Percentiles rank a stretch among this genome's conserved stretches.
Conservation (phyloP, 345 rosid genomes). For the Laguncularia racemosa region DNA sequence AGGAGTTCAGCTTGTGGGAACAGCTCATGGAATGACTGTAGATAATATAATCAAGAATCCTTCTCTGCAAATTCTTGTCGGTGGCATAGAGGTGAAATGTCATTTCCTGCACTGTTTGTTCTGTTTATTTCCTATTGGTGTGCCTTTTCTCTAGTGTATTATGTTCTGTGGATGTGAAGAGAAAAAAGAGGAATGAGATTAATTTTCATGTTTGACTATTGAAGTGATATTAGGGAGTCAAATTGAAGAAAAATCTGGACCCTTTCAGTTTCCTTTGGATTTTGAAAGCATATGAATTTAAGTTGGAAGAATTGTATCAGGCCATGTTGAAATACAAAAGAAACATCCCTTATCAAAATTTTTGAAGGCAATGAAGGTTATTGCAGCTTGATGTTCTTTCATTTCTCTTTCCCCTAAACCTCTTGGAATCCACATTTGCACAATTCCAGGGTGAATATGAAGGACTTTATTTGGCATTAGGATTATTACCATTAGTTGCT, state of each 20-base stretch:
- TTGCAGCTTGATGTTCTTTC: background rate
- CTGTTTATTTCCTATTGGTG: no score
- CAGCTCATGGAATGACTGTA: constrained; percentile 93
- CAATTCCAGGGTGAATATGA: background rate
- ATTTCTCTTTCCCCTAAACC: constrained; percentile 1
- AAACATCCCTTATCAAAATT: no score
- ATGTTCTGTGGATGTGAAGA: no score
- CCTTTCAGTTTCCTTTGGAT: no score
- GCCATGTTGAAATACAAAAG: no score
- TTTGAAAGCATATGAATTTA: no score
- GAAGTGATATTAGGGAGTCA: no score
- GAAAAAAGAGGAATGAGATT: no score
- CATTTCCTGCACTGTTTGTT: constrained; percentile 7
- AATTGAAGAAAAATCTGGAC: no score
- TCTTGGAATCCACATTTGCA: background rate
- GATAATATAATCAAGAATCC: constrained; percentile 92
- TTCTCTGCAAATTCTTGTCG: constrained; percentile 78
- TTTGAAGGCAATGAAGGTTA: background rate
- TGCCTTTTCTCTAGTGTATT: no score
- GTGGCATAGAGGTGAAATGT: constrained; percentile 78
- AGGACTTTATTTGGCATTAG: background rate
- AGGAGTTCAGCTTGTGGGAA: constrained; percentile 96
- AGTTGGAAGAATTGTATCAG: no score
- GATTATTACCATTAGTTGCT: background rate
- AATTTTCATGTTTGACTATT: no score